These are phyloP conservation scores for Platanthera zijinensis DNA, from an alignment of 106 monocot genomes.

Conservation along the genomic window DNA sequence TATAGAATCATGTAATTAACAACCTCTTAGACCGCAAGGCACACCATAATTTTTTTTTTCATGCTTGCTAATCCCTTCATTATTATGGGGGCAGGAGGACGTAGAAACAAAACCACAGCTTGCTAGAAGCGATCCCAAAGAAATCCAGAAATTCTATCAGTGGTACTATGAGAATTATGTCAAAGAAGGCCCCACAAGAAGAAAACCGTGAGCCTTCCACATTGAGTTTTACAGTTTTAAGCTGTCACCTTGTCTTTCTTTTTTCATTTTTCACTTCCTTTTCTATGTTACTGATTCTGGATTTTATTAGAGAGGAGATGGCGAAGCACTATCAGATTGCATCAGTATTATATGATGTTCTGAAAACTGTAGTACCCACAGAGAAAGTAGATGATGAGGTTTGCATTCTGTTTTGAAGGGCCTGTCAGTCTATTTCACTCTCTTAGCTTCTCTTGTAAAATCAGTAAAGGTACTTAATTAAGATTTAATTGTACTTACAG, in stretches of 20 bases:
- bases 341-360: conserved; percentile 84
- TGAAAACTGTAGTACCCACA: conserved; percentile 61
- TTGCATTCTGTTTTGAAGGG: background rate
- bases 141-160: conserved; percentile 82
- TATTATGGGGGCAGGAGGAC: conserved; percentile 59
- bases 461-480: conserved; percentile 1
- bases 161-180: conserved; percentile 58
- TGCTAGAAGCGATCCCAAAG: conserved; percentile 54
- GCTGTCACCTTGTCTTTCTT: background rate
- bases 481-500: conserved; percentile 29
- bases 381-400: conserved; percentile 75
- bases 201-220: conserved; percentile 51
- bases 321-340: conserved; percentile 90
- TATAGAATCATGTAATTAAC: background rate
- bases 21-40: background rate
- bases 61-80: background rate
- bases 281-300: conserved; percentile 3
- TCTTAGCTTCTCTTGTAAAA: background rate
- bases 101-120: conserved; percentile 40
- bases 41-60: background rate
- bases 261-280: background rate
- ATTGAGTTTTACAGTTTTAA: background rate
- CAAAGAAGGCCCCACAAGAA: conserved; percentile 44
- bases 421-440: background rate
- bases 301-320: conserved; percentile 75